These are phyloP conservation scores for Trapa incisa DNA, from an alignment of 345 rosid genomes.

Conservation along the genomic window DNA sequence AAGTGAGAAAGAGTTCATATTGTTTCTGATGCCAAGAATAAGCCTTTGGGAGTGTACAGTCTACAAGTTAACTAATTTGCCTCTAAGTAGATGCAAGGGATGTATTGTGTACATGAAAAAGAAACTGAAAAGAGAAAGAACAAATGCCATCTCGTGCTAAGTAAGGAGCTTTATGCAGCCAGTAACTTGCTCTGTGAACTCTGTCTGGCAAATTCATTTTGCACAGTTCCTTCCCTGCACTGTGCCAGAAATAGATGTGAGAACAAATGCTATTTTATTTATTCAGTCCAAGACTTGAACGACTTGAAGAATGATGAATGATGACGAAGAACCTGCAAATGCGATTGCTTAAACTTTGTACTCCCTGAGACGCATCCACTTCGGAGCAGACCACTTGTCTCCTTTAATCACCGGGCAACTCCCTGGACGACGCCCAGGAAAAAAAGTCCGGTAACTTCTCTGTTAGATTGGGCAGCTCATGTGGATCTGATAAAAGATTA, in stretches of 20 bases:
- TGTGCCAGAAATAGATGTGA: background rate
- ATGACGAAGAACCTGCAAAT: background rate
- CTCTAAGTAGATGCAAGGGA: too few relatives aligned
- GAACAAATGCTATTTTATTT: background rate
- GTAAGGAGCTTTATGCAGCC: slow-evolving; percentile 2
- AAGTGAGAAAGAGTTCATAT: background rate
- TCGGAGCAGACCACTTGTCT: slow-evolving; percentile 19
- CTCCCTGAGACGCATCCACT: slow-evolving; percentile 15
- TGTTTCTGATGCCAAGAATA: background rate
- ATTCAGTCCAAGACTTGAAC: background rate
- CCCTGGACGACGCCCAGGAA: slow-evolving; percentile 4
- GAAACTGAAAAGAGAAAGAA: background rate
- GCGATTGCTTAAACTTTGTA: slow-evolving; percentile 2
- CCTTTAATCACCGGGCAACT: slow-evolving; percentile 19
- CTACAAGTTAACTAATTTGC: too few relatives aligned
- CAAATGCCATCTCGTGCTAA: background rate
- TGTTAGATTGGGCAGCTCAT: background rate
- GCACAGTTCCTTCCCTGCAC: background rate
- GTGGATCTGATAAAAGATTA: background rate
- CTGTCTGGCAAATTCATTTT: background rate
- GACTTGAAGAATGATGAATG: background rate
- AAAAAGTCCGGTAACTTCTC: background rate
- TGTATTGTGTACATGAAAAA: background rate
- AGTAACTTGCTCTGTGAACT: background rate
- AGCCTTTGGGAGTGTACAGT: background rate